Conservation (phyloP, 139 green algal genomes). For the Chlamydomonas asymmetrica region DNA sequence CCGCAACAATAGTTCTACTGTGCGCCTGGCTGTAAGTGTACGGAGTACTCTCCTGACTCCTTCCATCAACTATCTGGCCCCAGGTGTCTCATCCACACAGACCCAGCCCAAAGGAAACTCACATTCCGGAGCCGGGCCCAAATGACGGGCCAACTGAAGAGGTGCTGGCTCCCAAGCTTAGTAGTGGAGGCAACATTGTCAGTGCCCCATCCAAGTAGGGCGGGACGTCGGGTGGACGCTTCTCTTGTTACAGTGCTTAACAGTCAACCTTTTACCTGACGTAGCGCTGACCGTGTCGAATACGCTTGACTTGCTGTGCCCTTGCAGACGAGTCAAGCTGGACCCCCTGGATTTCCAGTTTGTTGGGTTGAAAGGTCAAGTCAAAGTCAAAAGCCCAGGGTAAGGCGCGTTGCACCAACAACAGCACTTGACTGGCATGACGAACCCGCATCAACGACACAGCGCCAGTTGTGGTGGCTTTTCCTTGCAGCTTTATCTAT, state of each 20-base stretch:
- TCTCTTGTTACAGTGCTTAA: neutral
- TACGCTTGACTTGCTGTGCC: neutral
- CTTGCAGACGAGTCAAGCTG: constrained; percentile 21
- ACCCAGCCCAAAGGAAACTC: too few relatives aligned
- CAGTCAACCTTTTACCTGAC: neutral
- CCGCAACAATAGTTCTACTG: too few relatives aligned
- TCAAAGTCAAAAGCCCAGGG: constrained; percentile 41
- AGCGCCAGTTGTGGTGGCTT: neutral
- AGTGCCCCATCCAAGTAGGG: neutral
- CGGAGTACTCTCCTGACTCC: too few relatives aligned
- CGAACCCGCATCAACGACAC: neutral
- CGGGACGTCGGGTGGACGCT: neutral
- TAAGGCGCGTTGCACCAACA: constrained; percentile 9
- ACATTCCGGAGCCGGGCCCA: too few relatives aligned
- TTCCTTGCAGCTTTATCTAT: too few relatives aligned
- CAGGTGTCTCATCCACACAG: too few relatives aligned
- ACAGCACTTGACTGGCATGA: too few relatives aligned
- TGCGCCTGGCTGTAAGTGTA: too few relatives aligned
- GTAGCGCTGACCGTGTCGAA: neutral
- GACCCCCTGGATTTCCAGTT: constrained; percentile 50
- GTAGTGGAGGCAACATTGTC: neutral
- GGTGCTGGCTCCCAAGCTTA: too few relatives aligned
- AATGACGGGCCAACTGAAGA: too few relatives aligned
- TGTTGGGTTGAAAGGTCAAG: constrained; percentile 6
- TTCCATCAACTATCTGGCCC: too few relatives aligned